Percentiles rank a stretch among this genome's conserved stretches.
phyloP scores from a whole-genome alignment of 345 rosid genomes.

The Gossypium rotundifolium region DNA sequence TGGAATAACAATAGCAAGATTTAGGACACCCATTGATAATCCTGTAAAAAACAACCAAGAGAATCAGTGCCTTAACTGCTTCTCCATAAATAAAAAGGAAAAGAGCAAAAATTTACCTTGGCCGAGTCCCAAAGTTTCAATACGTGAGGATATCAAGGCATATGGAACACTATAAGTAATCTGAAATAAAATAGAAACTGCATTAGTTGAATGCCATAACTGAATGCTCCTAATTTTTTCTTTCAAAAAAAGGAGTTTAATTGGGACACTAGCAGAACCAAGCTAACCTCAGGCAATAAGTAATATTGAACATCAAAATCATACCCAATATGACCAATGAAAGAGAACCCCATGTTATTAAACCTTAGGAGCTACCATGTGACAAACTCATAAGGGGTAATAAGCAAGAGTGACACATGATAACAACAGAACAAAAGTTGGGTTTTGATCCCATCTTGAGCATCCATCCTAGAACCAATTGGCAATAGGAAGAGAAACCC shows the following conservation, averaged over 20 bases:
- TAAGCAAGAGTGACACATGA: too few relatives aligned
- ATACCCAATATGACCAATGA: too few relatives aligned
- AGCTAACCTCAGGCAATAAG: not conserved
- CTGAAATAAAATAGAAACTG: slow-evolving; percentile 40
- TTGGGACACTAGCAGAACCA: not conserved
- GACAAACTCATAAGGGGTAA: too few relatives aligned
- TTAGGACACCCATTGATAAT: slow-evolving; percentile 89
- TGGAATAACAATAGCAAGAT: slow-evolving; percentile 90
- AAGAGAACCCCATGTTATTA: too few relatives aligned
- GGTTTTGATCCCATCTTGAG: too few relatives aligned
- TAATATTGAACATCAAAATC: too few relatives aligned
- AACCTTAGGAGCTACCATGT: too few relatives aligned
- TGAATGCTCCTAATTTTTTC: not conserved
- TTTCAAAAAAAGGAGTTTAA: not conserved
- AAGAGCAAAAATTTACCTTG: slow-evolving; percentile 52
- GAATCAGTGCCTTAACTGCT: slow-evolving; percentile 20
- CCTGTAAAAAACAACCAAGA: slow-evolving; percentile 43
- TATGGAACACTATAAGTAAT: slow-evolving; percentile 92
- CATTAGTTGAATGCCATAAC: slow-evolving; percentile 19
- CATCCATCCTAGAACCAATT: too few relatives aligned
- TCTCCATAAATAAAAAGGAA: not conserved
- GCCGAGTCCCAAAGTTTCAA: slow-evolving; percentile 88
- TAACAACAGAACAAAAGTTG: too few relatives aligned
- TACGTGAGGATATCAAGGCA: slow-evolving; percentile 80
- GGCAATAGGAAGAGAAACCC: too few relatives aligned